Percentiles rank a stretch among this genome's conserved stretches.
These are phyloP conservation scores for Schoenoplectus tabernaemontani DNA, from an alignment of 202 grass and related monocot genomes.

Conservation along the genomic window DNA sequence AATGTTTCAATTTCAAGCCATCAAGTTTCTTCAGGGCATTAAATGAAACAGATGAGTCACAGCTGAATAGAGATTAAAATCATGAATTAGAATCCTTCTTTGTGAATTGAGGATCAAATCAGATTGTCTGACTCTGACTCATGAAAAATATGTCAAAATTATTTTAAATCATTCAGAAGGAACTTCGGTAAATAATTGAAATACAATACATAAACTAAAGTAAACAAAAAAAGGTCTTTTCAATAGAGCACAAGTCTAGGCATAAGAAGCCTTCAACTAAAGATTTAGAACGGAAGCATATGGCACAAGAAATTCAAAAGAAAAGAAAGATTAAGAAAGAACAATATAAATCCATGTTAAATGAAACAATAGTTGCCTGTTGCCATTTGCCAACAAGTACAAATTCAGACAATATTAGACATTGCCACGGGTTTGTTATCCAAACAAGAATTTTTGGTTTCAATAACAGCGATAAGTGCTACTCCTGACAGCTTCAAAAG, in stretches of 20 bases:
- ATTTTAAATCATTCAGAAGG: not conserved
- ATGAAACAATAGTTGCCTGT: no score
- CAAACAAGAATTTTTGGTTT: not conserved
- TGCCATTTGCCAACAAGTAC: not conserved
- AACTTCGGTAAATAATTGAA: not conserved
- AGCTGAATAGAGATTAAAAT: not conserved
- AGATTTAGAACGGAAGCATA: not conserved
- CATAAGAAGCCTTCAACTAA: not conserved
- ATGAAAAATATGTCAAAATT: not conserved
- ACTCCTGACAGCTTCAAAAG: not conserved
- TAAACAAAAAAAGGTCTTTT: not conserved
- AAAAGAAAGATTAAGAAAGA: not conserved
- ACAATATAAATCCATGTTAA: not conserved
- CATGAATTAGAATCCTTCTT: not conserved
- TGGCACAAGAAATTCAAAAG: not conserved
- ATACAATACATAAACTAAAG: not conserved
- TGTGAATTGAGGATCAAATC: constrained; percentile 1
- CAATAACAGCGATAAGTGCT: not conserved
- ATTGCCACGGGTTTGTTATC: not conserved
- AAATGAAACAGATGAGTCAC: not conserved
- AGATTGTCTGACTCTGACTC: not conserved
- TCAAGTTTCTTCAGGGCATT: no score
- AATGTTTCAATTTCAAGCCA: not conserved
- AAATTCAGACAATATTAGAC: not conserved
- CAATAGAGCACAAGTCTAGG: not conserved